Evolutionary conservation across 768 basidiomycete genomes (phyloP).

Genomic region (Boletus reticuloceps): DNA sequence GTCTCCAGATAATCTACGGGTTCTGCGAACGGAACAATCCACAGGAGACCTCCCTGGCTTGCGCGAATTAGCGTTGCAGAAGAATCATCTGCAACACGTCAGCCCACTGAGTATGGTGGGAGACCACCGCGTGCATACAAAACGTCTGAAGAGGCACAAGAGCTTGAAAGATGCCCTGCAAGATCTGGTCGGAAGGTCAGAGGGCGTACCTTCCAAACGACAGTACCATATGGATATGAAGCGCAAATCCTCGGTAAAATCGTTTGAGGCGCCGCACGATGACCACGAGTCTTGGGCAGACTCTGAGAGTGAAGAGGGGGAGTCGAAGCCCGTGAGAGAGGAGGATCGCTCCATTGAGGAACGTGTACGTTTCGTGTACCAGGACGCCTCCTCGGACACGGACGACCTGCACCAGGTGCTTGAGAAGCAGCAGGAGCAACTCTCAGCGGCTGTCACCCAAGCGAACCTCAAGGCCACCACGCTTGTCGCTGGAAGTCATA

Average conservation of each 20-base stretch:
- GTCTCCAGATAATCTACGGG: slow-evolving; percentile 77
- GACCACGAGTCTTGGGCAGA: slow-evolving; percentile 55
- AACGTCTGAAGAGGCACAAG: slow-evolving; percentile 46
- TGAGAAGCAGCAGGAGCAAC: slow-evolving; percentile 50
- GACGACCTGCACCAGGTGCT: slow-evolving; percentile 23
- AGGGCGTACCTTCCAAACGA: slow-evolving; percentile 17
- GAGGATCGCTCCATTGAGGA: slow-evolving; percentile 75
- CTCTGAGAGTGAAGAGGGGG: slow-evolving; percentile 49
- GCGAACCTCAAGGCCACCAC: slow-evolving; percentile 46
- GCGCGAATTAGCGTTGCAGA: slow-evolving; percentile 68
- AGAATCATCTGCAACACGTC: slow-evolving; percentile 85
- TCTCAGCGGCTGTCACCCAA: slow-evolving; percentile 50
- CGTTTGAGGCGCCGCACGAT: slow-evolving; percentile 26
- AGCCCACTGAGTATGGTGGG: slow-evolving; percentile 91
- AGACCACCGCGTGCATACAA: slow-evolving; percentile 47
- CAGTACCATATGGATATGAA: slow-evolving; percentile 23
- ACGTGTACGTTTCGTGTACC: slow-evolving; percentile 62
- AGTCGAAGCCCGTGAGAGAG: slow-evolving; percentile 50
- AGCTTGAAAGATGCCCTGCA: slow-evolving; percentile 63
- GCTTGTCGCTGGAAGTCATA: slow-evolving; percentile 33
- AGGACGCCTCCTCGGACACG: slow-evolving; percentile 12
- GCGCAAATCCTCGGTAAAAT: slow-evolving; percentile 29
- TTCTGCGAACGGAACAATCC: slow-evolving; percentile 85
- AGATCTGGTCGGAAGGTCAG: slow-evolving; percentile 44
- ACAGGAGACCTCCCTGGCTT: slow-evolving; percentile 76